Percentiles rank a stretch among this genome's conserved stretches.
These are phyloP conservation scores for Entelexis paramagnoliae DNA, from an alignment of 1,139 yeast species.

Conservation along the genomic window DNA sequence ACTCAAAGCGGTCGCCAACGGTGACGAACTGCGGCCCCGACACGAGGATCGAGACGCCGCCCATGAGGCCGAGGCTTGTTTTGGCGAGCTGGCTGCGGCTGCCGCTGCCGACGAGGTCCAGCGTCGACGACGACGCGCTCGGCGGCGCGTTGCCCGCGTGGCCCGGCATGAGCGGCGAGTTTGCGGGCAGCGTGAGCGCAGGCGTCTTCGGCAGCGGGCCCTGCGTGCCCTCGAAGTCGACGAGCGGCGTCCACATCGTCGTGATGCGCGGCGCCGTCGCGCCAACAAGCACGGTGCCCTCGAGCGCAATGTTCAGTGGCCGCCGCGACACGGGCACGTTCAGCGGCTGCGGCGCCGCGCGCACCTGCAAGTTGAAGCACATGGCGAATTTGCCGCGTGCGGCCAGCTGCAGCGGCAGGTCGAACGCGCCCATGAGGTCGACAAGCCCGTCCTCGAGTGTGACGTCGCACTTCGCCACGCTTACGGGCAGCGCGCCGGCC, in stretches of 20 bases:
- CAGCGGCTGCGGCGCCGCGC: conserved; percentile 13
- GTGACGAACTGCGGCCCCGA: conserved; percentile 52
- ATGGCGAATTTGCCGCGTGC: conserved; percentile 18
- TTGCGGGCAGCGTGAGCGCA: conserved; percentile 16
- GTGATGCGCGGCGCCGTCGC: conserved; percentile 10
- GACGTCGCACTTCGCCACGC: conserved; percentile 12
- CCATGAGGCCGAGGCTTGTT: conserved; percentile 18
- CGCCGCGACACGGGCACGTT: conserved; percentile 11
- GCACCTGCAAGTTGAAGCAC: conserved; percentile 20
- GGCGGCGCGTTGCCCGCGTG: neutral
- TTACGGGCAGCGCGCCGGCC: conserved; percentile 12
- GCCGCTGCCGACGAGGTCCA: conserved; percentile 10
- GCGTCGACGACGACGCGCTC: conserved; percentile 9
- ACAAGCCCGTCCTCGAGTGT: conserved; percentile 21
- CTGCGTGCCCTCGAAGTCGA: conserved; percentile 24
- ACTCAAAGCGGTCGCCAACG: conserved; percentile 50
- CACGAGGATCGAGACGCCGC: conserved; percentile 50
- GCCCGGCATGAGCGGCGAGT: conserved; percentile 14
- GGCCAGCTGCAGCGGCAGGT: conserved; percentile 16
- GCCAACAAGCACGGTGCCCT: conserved; percentile 16
- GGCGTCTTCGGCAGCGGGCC: conserved; percentile 27
- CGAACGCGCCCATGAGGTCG: conserved; percentile 13
- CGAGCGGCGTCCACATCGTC: conserved; percentile 23
- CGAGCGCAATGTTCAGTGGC: conserved; percentile 13
- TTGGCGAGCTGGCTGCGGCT: neutral